Base-by-base conservation (phyloP, 2,329 filamentous ascomycete species). In the Orbilia oligospora region DNA sequence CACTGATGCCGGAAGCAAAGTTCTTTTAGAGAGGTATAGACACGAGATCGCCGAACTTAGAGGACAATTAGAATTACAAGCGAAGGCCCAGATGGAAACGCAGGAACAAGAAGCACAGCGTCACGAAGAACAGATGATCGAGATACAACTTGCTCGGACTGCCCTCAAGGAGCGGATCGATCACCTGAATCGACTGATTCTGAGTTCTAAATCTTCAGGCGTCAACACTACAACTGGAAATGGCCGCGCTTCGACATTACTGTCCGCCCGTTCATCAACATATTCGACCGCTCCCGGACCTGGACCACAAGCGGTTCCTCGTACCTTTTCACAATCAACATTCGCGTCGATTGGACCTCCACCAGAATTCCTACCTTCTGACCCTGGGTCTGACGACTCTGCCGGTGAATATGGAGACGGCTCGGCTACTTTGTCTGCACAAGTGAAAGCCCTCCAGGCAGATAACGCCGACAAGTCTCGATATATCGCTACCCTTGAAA, bases 91-190 rank as follows among this genome's bases (percentile, higher is more conserved):
- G 89, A 92, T 82, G 90, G 92, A 93, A 96, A 82, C 89, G 91
- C 81, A 90, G 18, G 91, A 96, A 83, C 90, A 91, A 81, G 93
- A 97, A 84, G 92, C 92, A 6, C 91, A 94, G 81, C 89, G 93
- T 46, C 96, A 97, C 81, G 94, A 97, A 83, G 96, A 98, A 86
- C 96, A 99, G 84, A 95, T 99, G 89, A 88, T 99, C 69, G 96
- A 99, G 85, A 98, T 99, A 93, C 96, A 99, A 84, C 88, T 99
- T 56, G 96, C 96, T 36, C 90, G 96, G 49, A 99, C 96, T 0
- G 96, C 96, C 0, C 86, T 99, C 69, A 99, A 98, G 84, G 96
- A 99, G 86, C 91, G 96, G 33, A 99, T 99, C 82, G 94, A 97
- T 83, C 96, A 99, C 84, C 87, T 99, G 56, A 99, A 98, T 85